phyloP scores from a whole-genome alignment of 2,329 filamentous ascomycete genomes.

The Cytospora schulzeri region DNA sequence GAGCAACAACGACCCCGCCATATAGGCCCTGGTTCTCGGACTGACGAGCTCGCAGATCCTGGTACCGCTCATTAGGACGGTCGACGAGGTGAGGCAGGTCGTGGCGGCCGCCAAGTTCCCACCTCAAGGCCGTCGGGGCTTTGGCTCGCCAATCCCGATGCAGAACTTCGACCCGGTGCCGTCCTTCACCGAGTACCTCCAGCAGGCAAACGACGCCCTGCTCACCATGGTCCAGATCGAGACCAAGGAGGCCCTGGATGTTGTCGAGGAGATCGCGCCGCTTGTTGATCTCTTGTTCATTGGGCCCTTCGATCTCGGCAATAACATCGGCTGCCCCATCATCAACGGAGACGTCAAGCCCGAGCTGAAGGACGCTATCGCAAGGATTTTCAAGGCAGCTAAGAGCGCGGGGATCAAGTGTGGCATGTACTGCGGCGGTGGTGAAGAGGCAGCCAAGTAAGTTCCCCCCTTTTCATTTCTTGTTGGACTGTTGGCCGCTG shows the following conservation, averaged over 20 bases:
- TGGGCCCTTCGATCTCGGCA: slow-evolving; percentile 67
- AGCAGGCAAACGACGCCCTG: slow-evolving; percentile 58
- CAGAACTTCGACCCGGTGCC: slow-evolving; percentile 50
- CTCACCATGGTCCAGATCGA: slow-evolving; percentile 71
- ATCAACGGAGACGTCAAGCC: slow-evolving; percentile 60
- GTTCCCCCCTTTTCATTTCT: not conserved
- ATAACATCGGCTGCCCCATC: slow-evolving; percentile 64
- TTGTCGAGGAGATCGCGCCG: slow-evolving; percentile 63
- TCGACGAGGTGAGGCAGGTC: slow-evolving; percentile 53
- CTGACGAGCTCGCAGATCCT: slow-evolving; percentile 41
- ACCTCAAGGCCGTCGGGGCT: slow-evolving; percentile 54
- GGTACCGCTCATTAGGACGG: slow-evolving; percentile 57
- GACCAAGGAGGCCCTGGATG: slow-evolving; percentile 62
- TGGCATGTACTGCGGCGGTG: slow-evolving; percentile 60
- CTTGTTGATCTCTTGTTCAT: slow-evolving; percentile 67
- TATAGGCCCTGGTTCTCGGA: not conserved
- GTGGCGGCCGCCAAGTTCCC: slow-evolving; percentile 59
- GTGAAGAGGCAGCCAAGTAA: slow-evolving; percentile 53
- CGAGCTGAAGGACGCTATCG: slow-evolving; percentile 61
- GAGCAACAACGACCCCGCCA: slow-evolving; percentile 24
- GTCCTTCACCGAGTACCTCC: slow-evolving; percentile 57
- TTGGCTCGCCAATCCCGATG: slow-evolving; percentile 58
- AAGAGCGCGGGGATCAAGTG: slow-evolving; percentile 66
- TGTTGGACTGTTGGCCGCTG: not conserved
- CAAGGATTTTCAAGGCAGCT: slow-evolving; percentile 58